phyloP scores from a whole-genome alignment of 2,329 filamentous ascomycete genomes.

The Trematosphaeria pertusa region DNA sequence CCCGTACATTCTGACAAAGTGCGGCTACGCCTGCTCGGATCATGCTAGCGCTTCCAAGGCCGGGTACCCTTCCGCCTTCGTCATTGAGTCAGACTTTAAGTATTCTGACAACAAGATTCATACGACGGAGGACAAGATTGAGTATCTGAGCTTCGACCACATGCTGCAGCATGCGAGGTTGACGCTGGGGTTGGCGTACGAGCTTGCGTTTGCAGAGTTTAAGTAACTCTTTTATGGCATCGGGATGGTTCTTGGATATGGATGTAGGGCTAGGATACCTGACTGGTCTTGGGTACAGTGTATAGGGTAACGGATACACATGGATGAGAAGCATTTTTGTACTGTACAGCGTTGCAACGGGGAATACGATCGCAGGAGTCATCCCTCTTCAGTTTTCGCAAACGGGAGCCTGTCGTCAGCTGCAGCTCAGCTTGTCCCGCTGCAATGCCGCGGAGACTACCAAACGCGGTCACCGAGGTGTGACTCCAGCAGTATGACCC shows the following conservation, averaged over 20 bases:
- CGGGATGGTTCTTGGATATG: neutral
- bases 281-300: too few species aligned
- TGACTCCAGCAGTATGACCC: conserved; percentile 18
- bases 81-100: conserved; percentile 76
- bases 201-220: conserved; percentile 80
- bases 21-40: conserved; percentile 83
- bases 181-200: conserved; percentile 82
- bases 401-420: conserved; percentile 2
- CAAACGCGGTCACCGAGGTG: conserved; percentile 19
- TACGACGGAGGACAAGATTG: conserved; percentile 72
- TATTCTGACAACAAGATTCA: conserved; percentile 72
- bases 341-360: too few species aligned
- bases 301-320: too few species aligned
- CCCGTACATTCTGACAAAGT: conserved; percentile 85
- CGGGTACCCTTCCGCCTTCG: conserved; percentile 77
- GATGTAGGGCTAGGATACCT: neutral
- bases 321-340: too few species aligned
- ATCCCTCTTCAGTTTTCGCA: too few species aligned
- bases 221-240: conserved; percentile 33
- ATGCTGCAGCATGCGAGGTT: conserved; percentile 91
- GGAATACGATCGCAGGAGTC: too few species aligned
- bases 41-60: conserved; percentile 77
- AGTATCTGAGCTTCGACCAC: conserved; percentile 81
- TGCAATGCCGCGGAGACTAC: neutral
- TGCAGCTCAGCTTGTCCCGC: neutral